Conservation (phyloP, 805 yeast genomes). For the Nakazawaea pomicola region DNA sequence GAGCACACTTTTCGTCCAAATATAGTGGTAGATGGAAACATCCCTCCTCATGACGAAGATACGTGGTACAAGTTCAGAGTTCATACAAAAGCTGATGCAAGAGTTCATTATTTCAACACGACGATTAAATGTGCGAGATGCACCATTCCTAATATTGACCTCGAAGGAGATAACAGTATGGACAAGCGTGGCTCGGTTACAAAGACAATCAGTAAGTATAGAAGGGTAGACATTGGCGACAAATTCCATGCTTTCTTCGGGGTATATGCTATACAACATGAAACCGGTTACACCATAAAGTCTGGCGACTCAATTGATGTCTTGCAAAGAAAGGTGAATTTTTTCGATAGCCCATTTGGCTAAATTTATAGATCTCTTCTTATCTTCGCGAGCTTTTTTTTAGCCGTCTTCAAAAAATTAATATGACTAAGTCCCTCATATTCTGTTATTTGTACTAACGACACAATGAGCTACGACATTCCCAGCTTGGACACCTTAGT, state of each 20-base stretch:
- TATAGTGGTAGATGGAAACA: conserved; percentile 17
- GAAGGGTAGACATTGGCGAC: conserved; percentile 24
- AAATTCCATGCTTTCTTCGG: conserved; percentile 24
- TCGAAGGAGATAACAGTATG: conserved; percentile 5
- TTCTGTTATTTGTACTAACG: no score
- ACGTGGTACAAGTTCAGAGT: conserved; percentile 20
- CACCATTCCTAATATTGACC: conserved; percentile 22
- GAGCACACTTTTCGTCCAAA: conserved; percentile 24
- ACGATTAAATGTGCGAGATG: conserved; percentile 25
- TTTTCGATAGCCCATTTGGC: conserved; percentile 4
- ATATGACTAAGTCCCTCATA: no score
- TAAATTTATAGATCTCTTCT: background rate
- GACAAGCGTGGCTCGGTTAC: conserved; percentile 20
- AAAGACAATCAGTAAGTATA: conserved; percentile 19
- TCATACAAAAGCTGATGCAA: conserved; percentile 12
- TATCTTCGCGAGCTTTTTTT: no score
- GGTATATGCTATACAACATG: conserved; percentile 22
- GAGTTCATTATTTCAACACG: conserved; percentile 16
- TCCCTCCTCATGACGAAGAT: conserved; percentile 23
- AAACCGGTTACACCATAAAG: conserved; percentile 15
- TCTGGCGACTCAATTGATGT: conserved; percentile 23
- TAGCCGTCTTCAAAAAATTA: background rate
- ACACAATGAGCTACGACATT: no score
- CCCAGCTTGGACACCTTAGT: no score
- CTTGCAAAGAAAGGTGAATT: conserved; percentile 15